Evolutionary conservation across 2,329 filamentous ascomycete genomes (phyloP).

Genomic region (Aspergillus tamarii): DNA sequence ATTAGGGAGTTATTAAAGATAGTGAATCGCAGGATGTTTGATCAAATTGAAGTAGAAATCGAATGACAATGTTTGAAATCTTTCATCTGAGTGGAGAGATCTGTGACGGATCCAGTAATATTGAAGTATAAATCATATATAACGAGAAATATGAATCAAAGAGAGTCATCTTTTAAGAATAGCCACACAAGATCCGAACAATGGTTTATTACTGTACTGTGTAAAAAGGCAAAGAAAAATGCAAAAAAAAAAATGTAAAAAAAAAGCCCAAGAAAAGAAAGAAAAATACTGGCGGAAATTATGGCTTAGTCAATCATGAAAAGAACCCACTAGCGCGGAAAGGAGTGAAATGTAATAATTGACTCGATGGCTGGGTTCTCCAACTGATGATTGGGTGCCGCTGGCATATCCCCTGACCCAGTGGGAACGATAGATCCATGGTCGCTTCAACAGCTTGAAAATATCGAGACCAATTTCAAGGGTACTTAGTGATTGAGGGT

Average conservation of each 20-base stretch:
- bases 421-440: neutral
- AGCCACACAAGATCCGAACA: neutral
- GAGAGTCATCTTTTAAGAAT: neutral
- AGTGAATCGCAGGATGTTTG: neutral
- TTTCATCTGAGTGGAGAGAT: neutral
- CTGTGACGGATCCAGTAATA: neutral
- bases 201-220: neutral
- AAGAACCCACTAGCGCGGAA: neutral
- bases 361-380: neutral
- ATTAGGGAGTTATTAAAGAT: neutral
- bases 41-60: neutral
- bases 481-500: neutral
- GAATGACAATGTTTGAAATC: neutral
- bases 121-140: neutral
- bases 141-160: conserved; percentile 1
- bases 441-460: neutral
- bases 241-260: conserved; percentile 2
- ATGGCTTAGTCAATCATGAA: neutral
- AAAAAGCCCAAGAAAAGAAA: neutral
- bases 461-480: neutral
- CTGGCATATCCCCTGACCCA: neutral
- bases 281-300: neutral
- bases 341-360: neutral
- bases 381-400: neutral
- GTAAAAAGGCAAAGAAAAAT: neutral